Evolutionary conservation across 169 alveolate species (phyloP).

Genomic region (Cryptosporidium muris): DNA sequence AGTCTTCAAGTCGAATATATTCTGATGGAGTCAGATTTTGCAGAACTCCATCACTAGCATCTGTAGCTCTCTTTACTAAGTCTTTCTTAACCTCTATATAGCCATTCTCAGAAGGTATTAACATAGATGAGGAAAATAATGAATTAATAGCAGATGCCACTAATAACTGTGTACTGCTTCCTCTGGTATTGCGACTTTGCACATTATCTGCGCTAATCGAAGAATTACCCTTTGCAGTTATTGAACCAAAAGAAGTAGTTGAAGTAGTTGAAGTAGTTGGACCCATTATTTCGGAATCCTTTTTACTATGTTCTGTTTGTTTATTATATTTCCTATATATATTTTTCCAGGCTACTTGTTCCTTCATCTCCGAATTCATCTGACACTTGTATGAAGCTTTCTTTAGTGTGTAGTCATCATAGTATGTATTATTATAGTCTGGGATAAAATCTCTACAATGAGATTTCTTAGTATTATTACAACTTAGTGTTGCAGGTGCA

Average conservation of each 20-base stretch:
- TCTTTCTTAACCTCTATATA: slow-evolving; percentile 51
- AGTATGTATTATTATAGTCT: background rate
- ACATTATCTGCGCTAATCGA: background rate
- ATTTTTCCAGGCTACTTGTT: no score
- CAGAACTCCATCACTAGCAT: slow-evolving; percentile 70
- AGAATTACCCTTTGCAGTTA: background rate
- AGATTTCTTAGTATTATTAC: no score
- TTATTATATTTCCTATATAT: no score
- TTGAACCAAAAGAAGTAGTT: background rate
- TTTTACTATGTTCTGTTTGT: no score
- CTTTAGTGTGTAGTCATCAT: background rate
- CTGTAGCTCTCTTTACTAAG: slow-evolving; percentile 58
- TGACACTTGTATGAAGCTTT: background rate
- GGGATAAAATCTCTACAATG: no score
- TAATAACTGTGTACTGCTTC: background rate
- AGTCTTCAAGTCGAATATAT: slow-evolving; percentile 60
- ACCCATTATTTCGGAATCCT: no score
- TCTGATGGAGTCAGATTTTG: slow-evolving; percentile 46
- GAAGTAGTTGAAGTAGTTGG: no score
- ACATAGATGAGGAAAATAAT: background rate
- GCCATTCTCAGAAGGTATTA: slow-evolving; percentile 22
- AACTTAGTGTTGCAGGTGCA: no score
- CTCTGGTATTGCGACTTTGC: background rate
- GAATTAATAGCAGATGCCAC: background rate
- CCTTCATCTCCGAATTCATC: background rate